Conservation (phyloP, 768 basidiomycete genomes). For the Trametes cubensis region DNA sequence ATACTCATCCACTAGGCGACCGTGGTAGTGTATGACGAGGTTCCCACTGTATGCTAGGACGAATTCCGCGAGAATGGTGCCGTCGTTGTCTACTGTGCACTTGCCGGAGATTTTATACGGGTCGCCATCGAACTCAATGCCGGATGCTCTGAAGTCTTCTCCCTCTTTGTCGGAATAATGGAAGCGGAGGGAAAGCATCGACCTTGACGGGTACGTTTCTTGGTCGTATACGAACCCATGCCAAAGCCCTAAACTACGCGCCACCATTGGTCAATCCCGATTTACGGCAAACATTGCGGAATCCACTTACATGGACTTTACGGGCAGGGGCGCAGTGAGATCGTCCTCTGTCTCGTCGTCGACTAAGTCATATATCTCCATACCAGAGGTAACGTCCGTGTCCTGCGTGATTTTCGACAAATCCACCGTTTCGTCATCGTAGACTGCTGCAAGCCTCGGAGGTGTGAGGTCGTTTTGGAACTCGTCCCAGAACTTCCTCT, state of each 20-base stretch:
- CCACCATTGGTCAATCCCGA: neutral
- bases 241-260: slow-evolving; percentile 5
- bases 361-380: neutral
- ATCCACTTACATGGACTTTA: neutral
- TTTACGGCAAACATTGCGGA: neutral
- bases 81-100: neutral
- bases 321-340: neutral
- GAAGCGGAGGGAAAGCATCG: slow-evolving; percentile 1
- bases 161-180: neutral
- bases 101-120: neutral
- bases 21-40: neutral
- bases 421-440: neutral
- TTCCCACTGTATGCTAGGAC: neutral
- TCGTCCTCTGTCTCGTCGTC: neutral
- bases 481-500: neutral
- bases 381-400: neutral
- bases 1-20: slow-evolving; percentile 9
- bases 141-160: neutral
- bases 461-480: neutral
- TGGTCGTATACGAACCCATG: slow-evolving; percentile 2
- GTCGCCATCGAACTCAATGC: neutral
- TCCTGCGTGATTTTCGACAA: neutral
- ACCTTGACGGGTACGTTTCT: neutral
- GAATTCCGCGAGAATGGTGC: neutral
- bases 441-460: neutral